phyloP scores from a whole-genome alignment of 257 asterid species.

The Penstemon eatonii region DNA sequence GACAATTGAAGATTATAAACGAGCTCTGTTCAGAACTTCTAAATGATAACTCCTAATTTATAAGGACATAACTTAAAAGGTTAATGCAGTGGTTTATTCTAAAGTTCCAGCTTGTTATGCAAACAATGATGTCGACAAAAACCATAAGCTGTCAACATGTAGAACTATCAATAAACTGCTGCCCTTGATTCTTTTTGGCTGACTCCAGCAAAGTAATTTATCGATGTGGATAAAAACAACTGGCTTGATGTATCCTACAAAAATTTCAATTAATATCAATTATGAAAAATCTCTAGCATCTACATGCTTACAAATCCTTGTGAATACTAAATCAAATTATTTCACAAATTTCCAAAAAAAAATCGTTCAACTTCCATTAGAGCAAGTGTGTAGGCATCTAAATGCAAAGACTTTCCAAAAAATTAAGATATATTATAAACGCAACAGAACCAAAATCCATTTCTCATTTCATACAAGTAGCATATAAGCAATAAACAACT shows the following conservation, averaged over 20 bases:
- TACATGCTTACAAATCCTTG: not conserved
- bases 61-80: not conserved
- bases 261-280: not conserved
- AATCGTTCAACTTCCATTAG: not conserved
- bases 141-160: not conserved
- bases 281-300: not conserved
- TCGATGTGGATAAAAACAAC: too few relatives aligned
- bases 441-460: not conserved
- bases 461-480: conserved; percentile 7
- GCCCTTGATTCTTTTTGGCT: too few relatives aligned
- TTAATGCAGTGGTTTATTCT: not conserved
- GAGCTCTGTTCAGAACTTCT: conserved; percentile 11
- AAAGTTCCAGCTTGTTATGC: not conserved
- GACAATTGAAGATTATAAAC: not conserved
- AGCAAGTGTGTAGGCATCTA: not conserved
- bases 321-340: too few relatives aligned
- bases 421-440: not conserved
- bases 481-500: not conserved
- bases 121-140: not conserved
- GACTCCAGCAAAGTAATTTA: too few relatives aligned
- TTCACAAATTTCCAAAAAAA: conserved; percentile 1
- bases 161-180: not conserved
- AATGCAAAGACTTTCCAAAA: not conserved
- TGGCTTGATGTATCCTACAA: conserved; percentile 15
- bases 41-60: not conserved